Evolutionary conservation across 2,329 filamentous ascomycete species (phyloP).

Genomic region (Aspergillus novoparasiticus): DNA sequence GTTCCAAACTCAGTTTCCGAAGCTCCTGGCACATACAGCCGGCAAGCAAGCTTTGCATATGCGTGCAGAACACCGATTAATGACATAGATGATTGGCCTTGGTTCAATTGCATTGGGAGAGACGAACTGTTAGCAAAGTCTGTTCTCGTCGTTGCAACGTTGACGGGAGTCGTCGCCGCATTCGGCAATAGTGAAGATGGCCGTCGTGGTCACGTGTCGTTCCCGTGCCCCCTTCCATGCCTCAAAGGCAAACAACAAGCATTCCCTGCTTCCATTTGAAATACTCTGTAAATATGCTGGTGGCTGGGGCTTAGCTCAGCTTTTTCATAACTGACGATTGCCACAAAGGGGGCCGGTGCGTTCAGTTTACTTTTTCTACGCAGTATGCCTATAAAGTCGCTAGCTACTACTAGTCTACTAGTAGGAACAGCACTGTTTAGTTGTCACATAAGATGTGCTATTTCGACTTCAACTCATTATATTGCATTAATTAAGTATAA

Average conservation of each 20-base stretch:
- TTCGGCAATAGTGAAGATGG: not conserved
- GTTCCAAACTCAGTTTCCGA: not conserved
- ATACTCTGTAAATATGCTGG: not conserved
- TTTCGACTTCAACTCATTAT: not conserved
- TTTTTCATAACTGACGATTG: not conserved
- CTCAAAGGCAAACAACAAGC: not conserved
- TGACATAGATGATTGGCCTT: not conserved
- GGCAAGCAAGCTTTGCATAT: not conserved
- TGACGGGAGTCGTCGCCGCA: conserved; percentile 2
- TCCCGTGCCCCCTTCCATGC: not conserved
- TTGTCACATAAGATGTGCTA: not conserved
- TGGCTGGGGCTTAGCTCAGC: not conserved
- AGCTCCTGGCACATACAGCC: not conserved
- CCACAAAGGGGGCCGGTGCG: not conserved
- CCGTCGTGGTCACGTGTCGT: not conserved
- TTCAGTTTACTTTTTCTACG: not conserved
- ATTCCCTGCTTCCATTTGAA: not conserved
- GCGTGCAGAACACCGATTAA: not conserved
- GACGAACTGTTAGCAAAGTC: not conserved
- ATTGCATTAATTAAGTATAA: not conserved
- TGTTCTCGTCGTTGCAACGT: conserved; percentile 3
- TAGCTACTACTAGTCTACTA: no score
- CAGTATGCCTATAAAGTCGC: no score
- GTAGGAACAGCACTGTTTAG: not conserved
- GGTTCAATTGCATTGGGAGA: not conserved